Conservation (phyloP, 129 eudicot genomes). For the Flaveria brownii region DNA sequence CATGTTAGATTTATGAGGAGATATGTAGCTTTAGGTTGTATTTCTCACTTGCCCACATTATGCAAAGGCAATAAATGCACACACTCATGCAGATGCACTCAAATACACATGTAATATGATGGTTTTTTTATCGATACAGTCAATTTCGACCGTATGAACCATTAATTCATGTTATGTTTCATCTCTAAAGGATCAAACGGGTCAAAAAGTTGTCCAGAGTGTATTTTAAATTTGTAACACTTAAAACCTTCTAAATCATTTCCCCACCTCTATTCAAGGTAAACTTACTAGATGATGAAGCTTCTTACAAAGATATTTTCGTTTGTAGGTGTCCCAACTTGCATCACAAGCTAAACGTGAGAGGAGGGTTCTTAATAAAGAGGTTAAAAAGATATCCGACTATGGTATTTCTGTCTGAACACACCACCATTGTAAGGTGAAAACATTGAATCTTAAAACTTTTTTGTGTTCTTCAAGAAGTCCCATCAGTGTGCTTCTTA, state of each 20-base stretch:
- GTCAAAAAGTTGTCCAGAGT: not conserved
- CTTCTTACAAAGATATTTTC: slow-evolving; percentile 21
- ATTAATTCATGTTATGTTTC: too few species aligned
- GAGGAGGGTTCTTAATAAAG: slow-evolving; percentile 62
- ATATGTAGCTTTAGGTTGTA: not conserved
- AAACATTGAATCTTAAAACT: not conserved
- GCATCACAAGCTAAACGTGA: slow-evolving; percentile 74
- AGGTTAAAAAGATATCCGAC: slow-evolving; percentile 79
- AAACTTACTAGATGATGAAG: slow-evolving; percentile 14
- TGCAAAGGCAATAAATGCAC: too few species aligned
- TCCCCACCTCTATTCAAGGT: slow-evolving; percentile 11
- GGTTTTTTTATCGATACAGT: too few species aligned
- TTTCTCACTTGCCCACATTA: too few species aligned
- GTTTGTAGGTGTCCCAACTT: slow-evolving; percentile 55
- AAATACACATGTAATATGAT: too few species aligned
- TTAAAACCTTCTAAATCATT: slow-evolving; percentile 9
- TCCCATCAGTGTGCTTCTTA: slow-evolving; percentile 6
- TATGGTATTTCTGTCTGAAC: slow-evolving; percentile 81
- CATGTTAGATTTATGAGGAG: not conserved
- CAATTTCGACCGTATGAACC: too few species aligned
- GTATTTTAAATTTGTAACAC: not conserved
- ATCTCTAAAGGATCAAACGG: too few species aligned
- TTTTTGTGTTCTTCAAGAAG: not conserved
- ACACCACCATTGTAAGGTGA: slow-evolving; percentile 14
- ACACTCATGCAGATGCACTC: too few species aligned